Base-by-base conservation (phyloP, 2,329 filamentous ascomycete species). In the Drechslerella dactyloides region DNA sequence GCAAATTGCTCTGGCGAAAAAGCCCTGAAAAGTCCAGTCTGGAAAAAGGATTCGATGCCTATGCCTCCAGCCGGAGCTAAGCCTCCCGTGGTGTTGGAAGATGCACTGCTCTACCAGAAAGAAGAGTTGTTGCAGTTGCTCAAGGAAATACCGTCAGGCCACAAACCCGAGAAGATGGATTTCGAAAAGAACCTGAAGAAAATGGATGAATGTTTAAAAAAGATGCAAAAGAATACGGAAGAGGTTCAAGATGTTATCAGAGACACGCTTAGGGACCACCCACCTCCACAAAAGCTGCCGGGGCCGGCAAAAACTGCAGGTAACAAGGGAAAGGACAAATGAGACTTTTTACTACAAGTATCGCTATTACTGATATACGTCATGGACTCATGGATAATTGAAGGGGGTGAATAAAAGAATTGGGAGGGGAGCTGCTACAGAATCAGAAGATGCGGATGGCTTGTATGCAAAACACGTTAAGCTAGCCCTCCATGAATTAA, bases 171-270 rank as follows among this genome's bases (percentile, higher is more conserved):
- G 24, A 58, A 56, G 48, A 52, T 54, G 60, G 60, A 60, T 7
- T 61, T 72, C 15, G 60, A 60, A 0, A 33, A 48, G 3, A 54
- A 65, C 19, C 17, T 72, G 15, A 64, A 65, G 21, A 33, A 33
- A 51, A 64, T 72, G 56, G 44, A 65, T 24, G 42, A 48, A 4
- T 60, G 50, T 33, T 17, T 72, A 7, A 52, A 57, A 24, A 55
- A 42, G 1, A 42, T 65, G 30, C 44, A 72, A 55, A 48, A 42
- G 23, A 60, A 60, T 21, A 21, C 42, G 19, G 55, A 42, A 6
- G 51, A 64, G 3, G 60, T 40, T 8, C 40, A 27, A 42, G 46
- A 33, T 6, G 19, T 64, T n/a, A 33, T 72, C n/a, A 23, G 30
- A 11, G 27, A 48, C 17, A 65, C 59, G 21, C 54, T 72, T 54